These are phyloP conservation scores for Tranzscheliella williamsii DNA, from an alignment of 1,284 basidiomycete genomes.

Conservation along the genomic window DNA sequence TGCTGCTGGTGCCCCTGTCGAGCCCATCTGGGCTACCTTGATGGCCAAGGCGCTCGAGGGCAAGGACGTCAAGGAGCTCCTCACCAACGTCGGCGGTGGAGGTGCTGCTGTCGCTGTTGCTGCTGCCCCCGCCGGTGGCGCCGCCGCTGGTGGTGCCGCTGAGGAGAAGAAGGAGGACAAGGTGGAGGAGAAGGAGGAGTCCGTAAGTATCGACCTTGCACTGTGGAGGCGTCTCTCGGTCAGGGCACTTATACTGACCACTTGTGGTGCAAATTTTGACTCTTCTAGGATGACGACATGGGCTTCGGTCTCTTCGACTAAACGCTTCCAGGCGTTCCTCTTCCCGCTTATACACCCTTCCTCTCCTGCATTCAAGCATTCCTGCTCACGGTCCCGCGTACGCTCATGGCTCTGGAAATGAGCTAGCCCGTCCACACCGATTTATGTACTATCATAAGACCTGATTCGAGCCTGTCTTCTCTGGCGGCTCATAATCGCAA, in stretches of 20 bases:
- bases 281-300: constrained; percentile 62
- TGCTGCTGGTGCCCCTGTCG: constrained; percentile 83
- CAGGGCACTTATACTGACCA: too few relatives aligned
- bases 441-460: constrained; percentile 1
- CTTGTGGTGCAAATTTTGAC: too few relatives aligned
- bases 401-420: too few relatives aligned
- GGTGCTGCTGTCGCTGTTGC: constrained; percentile 66
- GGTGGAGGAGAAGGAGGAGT: constrained; percentile 61
- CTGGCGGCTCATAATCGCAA: too few relatives aligned
- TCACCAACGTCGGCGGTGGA: constrained; percentile 87
- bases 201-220: too few relatives aligned
- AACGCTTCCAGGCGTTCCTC: constrained; percentile 45
- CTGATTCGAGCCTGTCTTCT: too few relatives aligned
- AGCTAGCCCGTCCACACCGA: too few relatives aligned
- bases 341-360: background rate
- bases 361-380: background rate
- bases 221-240: too few relatives aligned
- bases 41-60: constrained; percentile 97
- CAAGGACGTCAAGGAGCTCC: constrained; percentile 92
- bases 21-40: constrained; percentile 95
- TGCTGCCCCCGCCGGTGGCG: constrained; percentile 67
- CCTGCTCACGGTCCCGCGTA: too few relatives aligned
- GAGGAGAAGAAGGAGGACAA: constrained; percentile 85
- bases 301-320: constrained; percentile 84
- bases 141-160: constrained; percentile 69